phyloP scores from a whole-genome alignment of 306 rosid genomes.

The Glycine tomentella region DNA sequence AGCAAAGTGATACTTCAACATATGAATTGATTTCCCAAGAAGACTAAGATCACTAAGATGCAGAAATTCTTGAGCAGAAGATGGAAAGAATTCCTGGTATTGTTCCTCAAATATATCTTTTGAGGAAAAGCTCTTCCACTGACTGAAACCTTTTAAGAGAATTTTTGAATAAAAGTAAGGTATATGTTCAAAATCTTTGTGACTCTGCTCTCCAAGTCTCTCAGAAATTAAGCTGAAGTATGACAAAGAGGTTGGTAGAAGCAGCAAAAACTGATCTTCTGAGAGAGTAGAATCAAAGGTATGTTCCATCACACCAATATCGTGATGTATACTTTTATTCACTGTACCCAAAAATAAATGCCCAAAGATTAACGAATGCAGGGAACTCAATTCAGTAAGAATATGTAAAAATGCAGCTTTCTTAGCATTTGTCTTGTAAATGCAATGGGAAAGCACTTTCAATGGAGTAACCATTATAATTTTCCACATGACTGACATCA shows the following conservation, averaged over 20 bases:
- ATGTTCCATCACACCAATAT: conserved; percentile 46
- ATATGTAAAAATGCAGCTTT: conserved; percentile 72
- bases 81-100: conserved; percentile 64
- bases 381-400: conserved; percentile 72
- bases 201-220: conserved; percentile 59
- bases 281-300: conserved; percentile 53
- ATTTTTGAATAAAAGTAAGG: conserved; percentile 66
- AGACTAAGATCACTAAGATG: conserved; percentile 67
- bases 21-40: conserved; percentile 75
- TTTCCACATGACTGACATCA: conserved; percentile 63
- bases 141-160: conserved; percentile 68
- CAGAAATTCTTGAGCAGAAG: conserved; percentile 67
- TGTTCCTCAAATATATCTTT: conserved; percentile 73
- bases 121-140: conserved; percentile 74
- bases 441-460: conserved; percentile 62
- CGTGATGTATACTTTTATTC: conserved; percentile 51
- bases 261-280: conserved; percentile 72
- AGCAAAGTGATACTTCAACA: conserved; percentile 70
- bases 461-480: conserved; percentile 66
- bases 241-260: conserved; percentile 73
- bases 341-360: conserved; percentile 59
- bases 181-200: conserved; percentile 52
- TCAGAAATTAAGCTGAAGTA: conserved; percentile 59
- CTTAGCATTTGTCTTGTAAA: conserved; percentile 54
- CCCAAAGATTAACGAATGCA: conserved; percentile 83